Evolutionary conservation across 2,329 filamentous ascomycete genomes (phyloP).

Genomic region (Phoma sp.): DNA sequence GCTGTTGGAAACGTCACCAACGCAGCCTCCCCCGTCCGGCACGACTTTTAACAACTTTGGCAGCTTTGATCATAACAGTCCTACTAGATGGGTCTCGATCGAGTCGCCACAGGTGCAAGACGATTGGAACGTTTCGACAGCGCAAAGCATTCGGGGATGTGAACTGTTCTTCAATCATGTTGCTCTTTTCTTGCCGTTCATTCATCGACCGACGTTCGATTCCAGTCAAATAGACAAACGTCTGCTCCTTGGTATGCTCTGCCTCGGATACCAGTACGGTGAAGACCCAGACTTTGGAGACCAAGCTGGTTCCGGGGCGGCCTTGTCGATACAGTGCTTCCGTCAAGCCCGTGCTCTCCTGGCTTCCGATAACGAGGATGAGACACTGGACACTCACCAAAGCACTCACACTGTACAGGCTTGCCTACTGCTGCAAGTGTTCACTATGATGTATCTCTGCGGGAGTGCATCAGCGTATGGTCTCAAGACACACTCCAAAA

Average conservation of each 20-base stretch:
- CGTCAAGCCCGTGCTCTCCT: constrained; percentile 22
- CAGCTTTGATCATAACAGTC: constrained; percentile 18
- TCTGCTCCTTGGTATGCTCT: constrained; percentile 25
- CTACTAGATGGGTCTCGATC: constrained; percentile 10
- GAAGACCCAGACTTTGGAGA: constrained; percentile 22
- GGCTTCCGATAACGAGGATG: constrained; percentile 14
- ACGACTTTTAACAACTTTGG: constrained; percentile 4
- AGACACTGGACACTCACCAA: neutral
- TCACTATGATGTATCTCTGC: constrained; percentile 27
- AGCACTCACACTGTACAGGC: constrained; percentile 21
- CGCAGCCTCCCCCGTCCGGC: neutral
- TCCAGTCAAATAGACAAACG: constrained; percentile 1
- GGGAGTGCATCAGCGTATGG: constrained; percentile 26
- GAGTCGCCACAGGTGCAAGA: constrained; percentile 11
- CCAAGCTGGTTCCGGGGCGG: constrained; percentile 15
- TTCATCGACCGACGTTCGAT: constrained; percentile 25
- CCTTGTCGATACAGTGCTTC: constrained; percentile 20
- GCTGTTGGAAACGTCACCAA: neutral
- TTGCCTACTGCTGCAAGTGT: constrained; percentile 26
- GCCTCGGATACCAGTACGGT: constrained; percentile 27
- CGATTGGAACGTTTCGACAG: constrained; percentile 17
- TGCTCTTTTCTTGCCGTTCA: constrained; percentile 17
- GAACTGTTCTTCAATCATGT: constrained; percentile 22
- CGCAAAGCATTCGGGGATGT: constrained; percentile 16
- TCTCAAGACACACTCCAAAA: constrained; percentile 30